Evolutionary conservation across 768 basidiomycete genomes (phyloP).

Genomic region (Rhodotorula sphaerocarpa): DNA sequence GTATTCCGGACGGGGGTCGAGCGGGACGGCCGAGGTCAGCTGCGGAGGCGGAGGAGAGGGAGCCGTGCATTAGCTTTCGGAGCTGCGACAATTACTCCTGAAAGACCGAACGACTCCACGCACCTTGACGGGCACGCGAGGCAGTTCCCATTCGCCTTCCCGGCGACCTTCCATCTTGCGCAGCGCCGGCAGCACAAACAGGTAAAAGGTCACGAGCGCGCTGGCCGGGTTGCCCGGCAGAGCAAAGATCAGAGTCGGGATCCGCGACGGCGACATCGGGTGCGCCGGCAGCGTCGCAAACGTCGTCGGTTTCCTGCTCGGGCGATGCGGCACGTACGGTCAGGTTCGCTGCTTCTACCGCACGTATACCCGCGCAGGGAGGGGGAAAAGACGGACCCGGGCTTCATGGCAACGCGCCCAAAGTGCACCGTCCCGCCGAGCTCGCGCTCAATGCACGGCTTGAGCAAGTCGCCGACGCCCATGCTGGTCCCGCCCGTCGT

Average conservation of each 20-base stretch:
- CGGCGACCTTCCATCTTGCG: conserved; percentile 42
- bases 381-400: conserved; percentile 43
- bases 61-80: background rate
- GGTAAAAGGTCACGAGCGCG: conserved; percentile 73
- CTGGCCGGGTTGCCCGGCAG: conserved; percentile 84
- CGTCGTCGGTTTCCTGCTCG: conserved; percentile 67
- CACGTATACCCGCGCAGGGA: background rate
- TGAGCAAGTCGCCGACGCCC: conserved; percentile 77
- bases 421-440: conserved; percentile 72
- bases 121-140: conserved; percentile 36
- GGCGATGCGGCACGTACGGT: too few species aligned
- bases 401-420: conserved; percentile 71
- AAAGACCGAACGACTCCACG: background rate
- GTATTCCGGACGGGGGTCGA: conserved; percentile 71
- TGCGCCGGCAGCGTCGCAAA: conserved; percentile 65
- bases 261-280: conserved; percentile 38
- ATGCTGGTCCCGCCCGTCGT: conserved; percentile 88
- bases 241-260: conserved; percentile 63
- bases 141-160: conserved; percentile 33
- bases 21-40: conserved; percentile 48
- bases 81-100: background rate
- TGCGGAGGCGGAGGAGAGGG: background rate
- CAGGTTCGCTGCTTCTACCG: too few species aligned
- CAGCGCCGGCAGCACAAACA: conserved; percentile 71
- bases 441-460: conserved; percentile 75